A percentile compares a stretch with the other conserved stretches of the same genome.
Conservation (phyloP, 2,329 filamentous ascomycete species). For the Fusarium sp. region DNA sequence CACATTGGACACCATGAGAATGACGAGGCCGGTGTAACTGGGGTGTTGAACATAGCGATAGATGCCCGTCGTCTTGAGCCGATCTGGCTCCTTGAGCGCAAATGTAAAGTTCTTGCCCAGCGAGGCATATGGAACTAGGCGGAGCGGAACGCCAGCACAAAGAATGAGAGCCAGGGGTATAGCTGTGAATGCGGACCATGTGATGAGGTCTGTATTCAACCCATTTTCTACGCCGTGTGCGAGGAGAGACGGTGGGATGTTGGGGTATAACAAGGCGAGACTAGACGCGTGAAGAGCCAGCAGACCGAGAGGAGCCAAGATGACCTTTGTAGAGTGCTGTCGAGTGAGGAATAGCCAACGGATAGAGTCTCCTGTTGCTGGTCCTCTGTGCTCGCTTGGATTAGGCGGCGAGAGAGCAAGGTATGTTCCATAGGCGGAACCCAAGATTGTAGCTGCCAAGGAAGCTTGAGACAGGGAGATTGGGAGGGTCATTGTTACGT, state of each 20-base stretch:
- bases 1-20: conserved; percentile 50
- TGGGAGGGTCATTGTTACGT: conserved; percentile 14
- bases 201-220: conserved; percentile 48
- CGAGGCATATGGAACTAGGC: conserved; percentile 54
- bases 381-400: conserved; percentile 24
- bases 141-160: conserved; percentile 48
- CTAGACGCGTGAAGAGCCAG: conserved; percentile 39
- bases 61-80: conserved; percentile 58
- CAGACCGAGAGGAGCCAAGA: conserved; percentile 40
- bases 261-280: conserved; percentile 31
- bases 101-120: conserved; percentile 67
- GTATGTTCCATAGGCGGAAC: conserved; percentile 48
- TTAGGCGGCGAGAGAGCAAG: conserved; percentile 49
- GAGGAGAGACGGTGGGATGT: conserved; percentile 41
- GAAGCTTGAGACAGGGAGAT: conserved; percentile 29
- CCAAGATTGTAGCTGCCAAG: conserved; percentile 41
- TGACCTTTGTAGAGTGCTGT: conserved; percentile 39
- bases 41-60: conserved; percentile 64
- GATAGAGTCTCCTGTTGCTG: conserved; percentile 39
- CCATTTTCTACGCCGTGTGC: conserved; percentile 47
- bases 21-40: conserved; percentile 59
- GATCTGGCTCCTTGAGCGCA: conserved; percentile 58
- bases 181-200: conserved; percentile 52
- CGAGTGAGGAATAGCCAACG: conserved; percentile 43
- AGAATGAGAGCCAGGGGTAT: conserved; percentile 51